Conservation (phyloP, 208 protist species). For the Angomonas ambiguus region DNA sequence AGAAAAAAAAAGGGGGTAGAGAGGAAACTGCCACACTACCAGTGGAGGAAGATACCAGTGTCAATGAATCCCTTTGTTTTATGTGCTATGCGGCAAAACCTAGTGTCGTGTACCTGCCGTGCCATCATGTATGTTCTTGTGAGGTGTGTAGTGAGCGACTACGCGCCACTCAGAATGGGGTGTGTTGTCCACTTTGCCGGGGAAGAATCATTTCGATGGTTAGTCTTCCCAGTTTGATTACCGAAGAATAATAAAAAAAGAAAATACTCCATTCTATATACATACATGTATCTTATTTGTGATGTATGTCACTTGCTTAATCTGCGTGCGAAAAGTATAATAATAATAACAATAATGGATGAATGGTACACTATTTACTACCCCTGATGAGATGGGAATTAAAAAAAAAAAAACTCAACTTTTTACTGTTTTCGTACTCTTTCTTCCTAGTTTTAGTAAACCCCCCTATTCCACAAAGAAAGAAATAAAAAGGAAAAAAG, state of each 20-base stretch:
- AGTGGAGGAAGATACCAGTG: constrained; percentile 3
- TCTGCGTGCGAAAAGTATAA: no score
- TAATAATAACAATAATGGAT: background rate
- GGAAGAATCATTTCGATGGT: constrained; percentile 34
- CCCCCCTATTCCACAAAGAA: constrained; percentile 10
- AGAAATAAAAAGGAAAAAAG: constrained; percentile 9
- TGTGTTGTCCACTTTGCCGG: constrained; percentile 45
- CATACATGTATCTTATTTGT: no score
- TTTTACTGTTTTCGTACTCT: constrained; percentile 16
- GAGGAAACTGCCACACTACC: background rate
- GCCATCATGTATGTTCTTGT: constrained; percentile 46
- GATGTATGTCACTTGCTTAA: no score
- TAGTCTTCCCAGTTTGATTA: constrained; percentile 19
- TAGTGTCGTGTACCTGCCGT: constrained; percentile 40
- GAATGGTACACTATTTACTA: constrained; percentile 10
- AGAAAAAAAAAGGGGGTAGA: background rate
- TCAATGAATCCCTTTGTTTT: constrained; percentile 28
- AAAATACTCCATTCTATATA: background rate
- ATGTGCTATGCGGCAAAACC: constrained; percentile 27
- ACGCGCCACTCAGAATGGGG: constrained; percentile 16
- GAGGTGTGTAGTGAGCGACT: constrained; percentile 32
- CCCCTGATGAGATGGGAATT: background rate
- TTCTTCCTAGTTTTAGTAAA: constrained; percentile 12
- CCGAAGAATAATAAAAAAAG: background rate
- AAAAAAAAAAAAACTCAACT: no score